These are phyloP conservation scores for Boletus pseudopeckii DNA, from an alignment of 768 basidiomycete genomes.

Conservation along the genomic window DNA sequence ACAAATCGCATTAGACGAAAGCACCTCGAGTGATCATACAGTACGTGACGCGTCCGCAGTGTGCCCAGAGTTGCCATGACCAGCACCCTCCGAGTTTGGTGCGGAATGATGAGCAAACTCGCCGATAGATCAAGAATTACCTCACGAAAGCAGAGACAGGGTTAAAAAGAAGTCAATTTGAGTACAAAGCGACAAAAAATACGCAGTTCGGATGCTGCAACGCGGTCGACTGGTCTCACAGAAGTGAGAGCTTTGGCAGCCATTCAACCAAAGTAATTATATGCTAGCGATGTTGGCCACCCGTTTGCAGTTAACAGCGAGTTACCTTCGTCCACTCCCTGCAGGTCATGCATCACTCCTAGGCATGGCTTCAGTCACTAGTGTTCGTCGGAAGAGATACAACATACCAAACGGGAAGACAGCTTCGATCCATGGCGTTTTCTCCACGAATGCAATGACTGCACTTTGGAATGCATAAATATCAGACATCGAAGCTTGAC, in stretches of 20 bases:
- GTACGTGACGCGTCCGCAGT: too few species aligned
- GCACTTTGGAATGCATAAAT: constrained; percentile 48
- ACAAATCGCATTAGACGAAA: not conserved
- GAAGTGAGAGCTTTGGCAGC: too few species aligned
- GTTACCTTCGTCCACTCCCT: constrained; percentile 54
- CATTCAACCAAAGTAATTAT: constrained; percentile 42
- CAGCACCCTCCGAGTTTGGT: not conserved
- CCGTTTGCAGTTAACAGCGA: constrained; percentile 46
- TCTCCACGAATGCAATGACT: constrained; percentile 46
- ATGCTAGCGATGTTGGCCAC: constrained; percentile 54
- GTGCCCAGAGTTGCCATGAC: too few species aligned
- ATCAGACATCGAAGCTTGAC: constrained; percentile 39
- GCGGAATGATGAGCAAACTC: not conserved
- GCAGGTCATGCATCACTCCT: constrained; percentile 57
- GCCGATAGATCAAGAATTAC: not conserved
- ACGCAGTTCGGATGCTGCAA: not conserved
- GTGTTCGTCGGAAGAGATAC: not conserved
- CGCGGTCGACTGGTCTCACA: not conserved
- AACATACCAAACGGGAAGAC: constrained; percentile 65
- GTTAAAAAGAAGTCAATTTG: not conserved
- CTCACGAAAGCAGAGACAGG: too few species aligned
- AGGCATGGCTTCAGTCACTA: not conserved
- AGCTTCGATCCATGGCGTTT: constrained; percentile 32
- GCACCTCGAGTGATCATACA: not conserved
- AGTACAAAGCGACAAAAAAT: constrained; percentile 12